Evolutionary conservation across 2,329 filamentous ascomycete species (phyloP).

Genomic region (Aureobasidium sp.): DNA sequence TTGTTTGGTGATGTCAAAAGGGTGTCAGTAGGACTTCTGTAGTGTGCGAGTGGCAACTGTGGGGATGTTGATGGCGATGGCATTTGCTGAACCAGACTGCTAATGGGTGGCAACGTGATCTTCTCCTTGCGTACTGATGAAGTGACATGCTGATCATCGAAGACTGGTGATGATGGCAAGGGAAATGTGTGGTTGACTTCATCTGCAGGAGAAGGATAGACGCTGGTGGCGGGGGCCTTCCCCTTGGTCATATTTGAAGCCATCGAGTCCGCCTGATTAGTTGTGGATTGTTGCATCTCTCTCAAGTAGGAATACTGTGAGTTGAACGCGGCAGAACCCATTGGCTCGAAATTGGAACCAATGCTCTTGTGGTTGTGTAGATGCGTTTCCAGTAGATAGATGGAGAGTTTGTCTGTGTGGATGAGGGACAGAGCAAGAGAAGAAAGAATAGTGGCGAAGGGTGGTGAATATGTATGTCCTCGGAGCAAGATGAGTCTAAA

Average conservation of each 20-base stretch:
- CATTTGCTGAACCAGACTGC: background rate
- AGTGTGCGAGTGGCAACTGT: background rate
- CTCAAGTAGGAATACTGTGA: slow-evolving; percentile 6
- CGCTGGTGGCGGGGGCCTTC: slow-evolving; percentile 8
- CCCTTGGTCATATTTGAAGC: background rate
- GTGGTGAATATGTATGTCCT: slow-evolving; percentile 1
- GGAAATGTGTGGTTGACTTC: background rate
- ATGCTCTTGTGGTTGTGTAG: background rate
- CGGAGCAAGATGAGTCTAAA: background rate
- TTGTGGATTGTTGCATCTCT: slow-evolving; percentile 12
- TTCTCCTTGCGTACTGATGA: background rate
- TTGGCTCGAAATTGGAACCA: background rate
- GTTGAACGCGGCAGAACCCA: slow-evolving; percentile 10
- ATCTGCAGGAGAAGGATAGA: slow-evolving; percentile 14
- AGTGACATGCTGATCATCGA: background rate
- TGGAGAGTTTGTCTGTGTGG: background rate
- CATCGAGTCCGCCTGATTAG: slow-evolving; percentile 5
- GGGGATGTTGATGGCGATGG: slow-evolving; percentile 13
- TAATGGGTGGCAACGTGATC: slow-evolving; percentile 4
- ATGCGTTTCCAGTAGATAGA: background rate
- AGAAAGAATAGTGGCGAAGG: slow-evolving; percentile 10
- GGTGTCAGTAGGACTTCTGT: background rate
- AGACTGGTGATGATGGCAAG: slow-evolving; percentile 1
- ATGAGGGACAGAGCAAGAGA: background rate
- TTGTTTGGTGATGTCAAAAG: background rate